Conservation (phyloP, 2,329 filamentous ascomycete species). For the Talaromyces islandicus region DNA sequence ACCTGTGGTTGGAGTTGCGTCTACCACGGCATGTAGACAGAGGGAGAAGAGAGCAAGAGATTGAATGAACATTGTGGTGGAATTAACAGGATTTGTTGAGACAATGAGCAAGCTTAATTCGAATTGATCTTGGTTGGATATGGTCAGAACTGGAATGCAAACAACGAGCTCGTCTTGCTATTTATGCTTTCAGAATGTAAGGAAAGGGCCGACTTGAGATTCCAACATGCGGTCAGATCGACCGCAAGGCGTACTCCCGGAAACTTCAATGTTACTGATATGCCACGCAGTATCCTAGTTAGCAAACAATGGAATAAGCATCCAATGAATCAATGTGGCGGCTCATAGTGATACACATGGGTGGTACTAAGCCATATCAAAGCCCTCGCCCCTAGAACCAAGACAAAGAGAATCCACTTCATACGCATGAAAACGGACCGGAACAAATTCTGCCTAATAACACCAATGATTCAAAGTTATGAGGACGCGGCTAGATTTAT, state of each 20-base stretch:
- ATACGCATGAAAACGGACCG: neutral
- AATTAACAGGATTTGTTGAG: neutral
- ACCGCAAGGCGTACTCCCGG: neutral
- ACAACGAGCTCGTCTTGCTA: neutral
- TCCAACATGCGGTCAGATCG: neutral
- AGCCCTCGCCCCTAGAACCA: neutral
- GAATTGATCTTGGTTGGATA: neutral
- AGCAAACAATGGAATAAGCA: neutral
- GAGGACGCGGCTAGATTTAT: neutral
- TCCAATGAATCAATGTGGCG: neutral
- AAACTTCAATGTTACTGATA: neutral
- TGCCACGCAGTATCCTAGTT: neutral
- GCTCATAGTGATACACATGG: neutral
- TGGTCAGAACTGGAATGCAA: neutral
- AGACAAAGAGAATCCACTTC: neutral
- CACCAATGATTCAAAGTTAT: neutral
- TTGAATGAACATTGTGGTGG: neutral
- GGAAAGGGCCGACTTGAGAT: neutral
- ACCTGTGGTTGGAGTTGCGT: neutral
- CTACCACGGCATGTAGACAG: conserved; percentile 6
- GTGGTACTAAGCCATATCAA: neutral
- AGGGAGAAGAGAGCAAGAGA: conserved; percentile 12
- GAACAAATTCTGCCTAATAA: neutral
- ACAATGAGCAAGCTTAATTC: neutral
- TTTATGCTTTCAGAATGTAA: neutral